A percentile compares a stretch with the other conserved stretches of the same genome.
Conservation (phyloP, 805 yeast genomes). For the Yamadazyma paraphyllophila region DNA sequence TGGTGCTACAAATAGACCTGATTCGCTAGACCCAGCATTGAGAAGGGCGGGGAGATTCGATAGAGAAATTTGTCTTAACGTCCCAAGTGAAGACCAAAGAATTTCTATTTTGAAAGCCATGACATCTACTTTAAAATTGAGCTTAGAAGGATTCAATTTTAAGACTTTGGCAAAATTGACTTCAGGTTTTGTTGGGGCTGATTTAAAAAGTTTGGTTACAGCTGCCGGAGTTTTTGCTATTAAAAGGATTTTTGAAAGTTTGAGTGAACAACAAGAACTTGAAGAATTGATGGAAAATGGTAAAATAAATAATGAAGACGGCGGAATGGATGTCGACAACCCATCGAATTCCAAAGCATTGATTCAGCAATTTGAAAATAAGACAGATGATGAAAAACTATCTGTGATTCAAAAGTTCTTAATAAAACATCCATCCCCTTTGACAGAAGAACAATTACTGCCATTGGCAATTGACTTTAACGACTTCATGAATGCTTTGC, state of each 20-base stretch:
- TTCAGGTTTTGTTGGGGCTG: slow-evolving; percentile 98
- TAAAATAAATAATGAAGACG: slow-evolving; percentile 9
- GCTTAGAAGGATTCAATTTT: slow-evolving; percentile 60
- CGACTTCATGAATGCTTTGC: slow-evolving; percentile 83
- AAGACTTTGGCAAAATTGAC: slow-evolving; percentile 80
- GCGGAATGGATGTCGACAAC: slow-evolving; percentile 36
- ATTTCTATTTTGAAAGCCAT: slow-evolving; percentile 71
- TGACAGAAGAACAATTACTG: slow-evolving; percentile 70
- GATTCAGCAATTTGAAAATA: slow-evolving; percentile 27
- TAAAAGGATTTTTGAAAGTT: slow-evolving; percentile 76
- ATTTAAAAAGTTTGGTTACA: slow-evolving; percentile 85
- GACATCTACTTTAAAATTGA: slow-evolving; percentile 61
- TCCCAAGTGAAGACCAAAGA: slow-evolving; percentile 87
- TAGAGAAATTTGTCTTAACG: slow-evolving; percentile 88
- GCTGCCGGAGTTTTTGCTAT: slow-evolving; percentile 96
- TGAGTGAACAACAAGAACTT: slow-evolving; percentile 43
- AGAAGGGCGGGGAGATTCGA: slow-evolving; percentile 97
- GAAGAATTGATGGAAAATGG: slow-evolving; percentile 11
- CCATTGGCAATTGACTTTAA: slow-evolving; percentile 72
- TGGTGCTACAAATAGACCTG: slow-evolving; percentile 97
- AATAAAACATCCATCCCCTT: slow-evolving; percentile 71
- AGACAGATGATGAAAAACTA: slow-evolving; percentile 34
- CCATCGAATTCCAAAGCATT: slow-evolving; percentile 11
- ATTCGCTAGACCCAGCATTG: slow-evolving; percentile 88
- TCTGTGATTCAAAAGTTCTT: slow-evolving; percentile 76